Base-by-base conservation (phyloP, 169 alveolate genomes). In the Babesia sp. region DNA sequence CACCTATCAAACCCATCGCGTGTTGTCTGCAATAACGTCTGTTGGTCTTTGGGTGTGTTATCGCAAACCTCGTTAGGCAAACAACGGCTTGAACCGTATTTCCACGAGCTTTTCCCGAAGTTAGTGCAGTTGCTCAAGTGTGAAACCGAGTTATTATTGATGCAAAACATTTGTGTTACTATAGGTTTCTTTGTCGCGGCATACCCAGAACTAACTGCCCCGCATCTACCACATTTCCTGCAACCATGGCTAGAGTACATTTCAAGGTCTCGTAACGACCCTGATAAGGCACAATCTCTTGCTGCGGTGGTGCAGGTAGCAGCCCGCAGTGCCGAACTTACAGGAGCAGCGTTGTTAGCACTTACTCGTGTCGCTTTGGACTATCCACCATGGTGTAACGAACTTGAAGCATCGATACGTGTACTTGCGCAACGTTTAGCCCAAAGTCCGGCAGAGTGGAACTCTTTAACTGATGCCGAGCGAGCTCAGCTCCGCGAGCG, bases 101-200 rank as follows among this genome's bases (percentile, higher is more conserved):
- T 64, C 61, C 24, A 50, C 39, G 74, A 64, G 51, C 8, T 60
- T 3, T 22, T 48, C 42, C 48, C 54, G 46, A 57, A 44, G 64
- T 22, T 73, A 28, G 41, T 60, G 20, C 36, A 61, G 16, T 41
- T 60, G n/a, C 31, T 66, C 18, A 45, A 28, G 33, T 24, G 63
- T 8, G 74, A 64, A 7, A 44, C 33, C 26, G 72, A 76, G 48
- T 36, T 33, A 53, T 33, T 70, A 39, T 9, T 76, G 20, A 24
- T 70, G 53, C 87, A 79, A 22, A 79, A 79, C 54, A 12, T 69
- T 29, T 68, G 70, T 22, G 50, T 79, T 6, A 58, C 87, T 36
- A 29, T 79, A 48, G 87, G 87, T 6, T 28, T 31, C 41, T 69
- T 79, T 22, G 77, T 67, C 37, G 22, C 6, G 8, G 67, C 68